Base-by-base conservation (phyloP, 164 flowering plant genomes). In the Magnolia sinica region DNA sequence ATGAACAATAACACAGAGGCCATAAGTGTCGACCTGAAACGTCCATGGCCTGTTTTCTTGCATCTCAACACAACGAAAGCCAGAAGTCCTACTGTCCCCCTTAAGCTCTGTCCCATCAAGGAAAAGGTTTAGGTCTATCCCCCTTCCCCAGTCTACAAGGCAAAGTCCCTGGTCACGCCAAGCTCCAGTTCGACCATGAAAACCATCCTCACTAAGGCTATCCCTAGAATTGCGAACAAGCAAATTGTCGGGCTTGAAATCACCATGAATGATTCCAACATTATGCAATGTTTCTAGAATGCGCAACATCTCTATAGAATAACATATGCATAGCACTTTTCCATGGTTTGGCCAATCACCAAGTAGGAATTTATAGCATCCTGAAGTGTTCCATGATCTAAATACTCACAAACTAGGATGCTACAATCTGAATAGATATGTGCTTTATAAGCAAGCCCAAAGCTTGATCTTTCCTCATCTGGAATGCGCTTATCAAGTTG, bases 111-210 rank as follows among this genome's bases (percentile, higher is more conserved):
- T 85, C 23, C 82, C 81, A 49, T 86, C 88, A 37, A 95, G 92
- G 81, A 92, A 94, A 59, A 92, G 92, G 65, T 77, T 85, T 55
- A 88, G 79, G 76, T 96, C 98, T 80, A 96, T 92, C 75, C 97
- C 98, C 76, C 90, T 91, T 23, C 99, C 99, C 98, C 98, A 96
- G 84, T 96, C 99, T 64, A 94, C 92, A 69, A 96, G 96, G 86
- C 98, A 94, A 78, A 94, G 98, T 64, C 99, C 99, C 99, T 94
- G 99, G 80, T 91, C 87, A 64, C 71, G 78, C 99, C 99, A 96
- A 74, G 97, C 78, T 64, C 98, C 97, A 74, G 68, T 80, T 73
- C 87, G 86, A 7, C 79, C 83, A 37, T 13, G 55, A 74, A 91
- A 89, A 16, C 80, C 93, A 68, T 87, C 89, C 83, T 85, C 90